phyloP scores from a whole-genome alignment of 2,329 filamentous ascomycete species.

The Pyrenochaeta sp. region DNA sequence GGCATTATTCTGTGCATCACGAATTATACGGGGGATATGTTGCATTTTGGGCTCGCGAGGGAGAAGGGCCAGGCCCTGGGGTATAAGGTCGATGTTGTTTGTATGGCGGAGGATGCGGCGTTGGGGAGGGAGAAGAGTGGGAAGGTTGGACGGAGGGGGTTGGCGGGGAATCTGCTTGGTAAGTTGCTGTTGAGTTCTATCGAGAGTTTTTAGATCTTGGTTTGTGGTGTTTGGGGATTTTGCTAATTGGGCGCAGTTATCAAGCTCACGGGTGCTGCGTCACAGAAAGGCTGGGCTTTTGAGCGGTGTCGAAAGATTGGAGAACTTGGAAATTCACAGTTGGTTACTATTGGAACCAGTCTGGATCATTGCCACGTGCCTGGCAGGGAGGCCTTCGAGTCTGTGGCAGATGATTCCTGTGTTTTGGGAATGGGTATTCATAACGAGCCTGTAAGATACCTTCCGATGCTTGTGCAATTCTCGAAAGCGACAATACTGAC shows the following conservation, averaged over 20 bases:
- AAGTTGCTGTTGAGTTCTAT: no score
- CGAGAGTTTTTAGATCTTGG: no score
- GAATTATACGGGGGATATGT: slow-evolving; percentile 59
- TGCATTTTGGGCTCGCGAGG: slow-evolving; percentile 58
- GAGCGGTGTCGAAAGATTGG: slow-evolving; percentile 56
- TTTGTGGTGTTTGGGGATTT: no score
- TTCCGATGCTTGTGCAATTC: background rate
- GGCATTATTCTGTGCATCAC: slow-evolving; percentile 59
- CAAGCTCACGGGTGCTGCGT: slow-evolving; percentile 57
- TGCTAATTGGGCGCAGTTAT: slow-evolving; percentile 46
- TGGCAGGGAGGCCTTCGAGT: slow-evolving; percentile 59
- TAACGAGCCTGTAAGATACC: slow-evolving; percentile 57
- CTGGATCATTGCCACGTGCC: slow-evolving; percentile 63
- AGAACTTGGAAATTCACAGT: slow-evolving; percentile 52
- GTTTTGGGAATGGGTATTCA: slow-evolving; percentile 60
- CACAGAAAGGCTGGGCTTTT: slow-evolving; percentile 54
- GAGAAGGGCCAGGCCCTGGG: slow-evolving; percentile 56
- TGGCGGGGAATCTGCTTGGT: slow-evolving; percentile 60
- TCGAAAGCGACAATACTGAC: background rate
- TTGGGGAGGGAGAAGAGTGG: slow-evolving; percentile 58
- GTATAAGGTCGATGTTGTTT: slow-evolving; percentile 56
- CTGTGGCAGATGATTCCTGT: slow-evolving; percentile 49
- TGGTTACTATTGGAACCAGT: slow-evolving; percentile 60
- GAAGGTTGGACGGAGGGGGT: slow-evolving; percentile 57
- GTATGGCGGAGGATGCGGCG: slow-evolving; percentile 58